Conservation (phyloP, 305 asterid species). For the Caryopteris hybrid region DNA sequence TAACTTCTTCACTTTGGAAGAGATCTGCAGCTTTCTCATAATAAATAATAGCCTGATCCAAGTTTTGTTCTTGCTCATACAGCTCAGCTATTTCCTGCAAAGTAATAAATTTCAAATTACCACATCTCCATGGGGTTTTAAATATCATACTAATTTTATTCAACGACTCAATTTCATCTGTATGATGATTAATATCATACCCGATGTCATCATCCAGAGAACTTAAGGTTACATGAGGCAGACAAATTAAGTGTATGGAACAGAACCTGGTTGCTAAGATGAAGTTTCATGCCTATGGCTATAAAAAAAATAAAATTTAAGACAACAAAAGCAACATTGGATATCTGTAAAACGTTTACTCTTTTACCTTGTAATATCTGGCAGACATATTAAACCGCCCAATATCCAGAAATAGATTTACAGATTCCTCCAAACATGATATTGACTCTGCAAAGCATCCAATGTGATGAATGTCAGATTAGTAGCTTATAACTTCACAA, state of each 20-base stretch:
- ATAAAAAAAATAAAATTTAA: background rate
- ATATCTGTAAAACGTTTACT: background rate
- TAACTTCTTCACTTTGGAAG: slow-evolving; percentile 65
- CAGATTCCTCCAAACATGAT: slow-evolving; percentile 70
- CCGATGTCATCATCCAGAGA: background rate
- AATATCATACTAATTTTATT: background rate
- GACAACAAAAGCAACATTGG: background rate
- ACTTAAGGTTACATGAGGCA: background rate
- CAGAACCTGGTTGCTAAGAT: background rate
- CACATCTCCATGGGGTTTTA: background rate
- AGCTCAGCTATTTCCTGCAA: slow-evolving; percentile 78
- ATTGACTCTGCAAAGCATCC: slow-evolving; percentile 63
- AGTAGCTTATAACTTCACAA: background rate
- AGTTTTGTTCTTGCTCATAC: slow-evolving; percentile 67
- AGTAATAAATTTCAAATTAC: background rate
- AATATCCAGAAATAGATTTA: slow-evolving; percentile 64
- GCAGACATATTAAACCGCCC: slow-evolving; percentile 86
- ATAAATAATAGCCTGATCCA: slow-evolving; percentile 56
- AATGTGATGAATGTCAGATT: slow-evolving; percentile 4
- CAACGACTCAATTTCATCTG: slow-evolving; percentile 1
- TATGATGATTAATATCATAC: slow-evolving; percentile 3
- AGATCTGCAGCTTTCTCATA: slow-evolving; percentile 72
- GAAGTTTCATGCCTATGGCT: background rate
- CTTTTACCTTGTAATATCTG: slow-evolving; percentile 75
- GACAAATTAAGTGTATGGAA: no score